phyloP scores from a whole-genome alignment of 2,329 filamentous ascomycete genomes.

The Graphilbum fragrans region DNA sequence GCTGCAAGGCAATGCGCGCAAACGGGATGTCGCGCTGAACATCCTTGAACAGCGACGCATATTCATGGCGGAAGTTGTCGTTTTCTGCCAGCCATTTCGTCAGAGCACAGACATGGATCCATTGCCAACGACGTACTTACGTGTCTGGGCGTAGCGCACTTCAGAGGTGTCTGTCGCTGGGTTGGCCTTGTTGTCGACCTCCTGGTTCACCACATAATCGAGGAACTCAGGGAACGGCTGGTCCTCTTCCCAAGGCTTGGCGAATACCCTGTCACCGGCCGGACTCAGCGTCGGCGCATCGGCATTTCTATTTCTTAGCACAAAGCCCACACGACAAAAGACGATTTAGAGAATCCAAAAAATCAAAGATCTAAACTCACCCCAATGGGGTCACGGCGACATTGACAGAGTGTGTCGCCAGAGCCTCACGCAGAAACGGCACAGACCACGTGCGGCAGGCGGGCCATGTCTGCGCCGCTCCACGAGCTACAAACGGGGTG shows the following conservation, averaged over 20 bases:
- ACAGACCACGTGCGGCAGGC: slow-evolving; percentile 52
- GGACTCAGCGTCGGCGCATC: slow-evolving; percentile 36
- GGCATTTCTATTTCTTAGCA: slow-evolving; percentile 23
- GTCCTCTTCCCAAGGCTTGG: slow-evolving; percentile 59
- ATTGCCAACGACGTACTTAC: too few species aligned
- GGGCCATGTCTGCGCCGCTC: slow-evolving; percentile 49
- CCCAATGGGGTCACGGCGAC: slow-evolving; percentile 68
- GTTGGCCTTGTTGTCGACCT: slow-evolving; percentile 22
- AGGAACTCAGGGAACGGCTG: slow-evolving; percentile 53
- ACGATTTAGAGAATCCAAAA: background rate
- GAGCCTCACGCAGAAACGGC: slow-evolving; percentile 39
- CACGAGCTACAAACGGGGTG: slow-evolving; percentile 59
- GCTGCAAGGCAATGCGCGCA: slow-evolving; percentile 57
- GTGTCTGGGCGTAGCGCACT: slow-evolving; percentile 65
- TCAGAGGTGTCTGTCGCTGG: slow-evolving; percentile 21
- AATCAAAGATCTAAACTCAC: slow-evolving; percentile 20
- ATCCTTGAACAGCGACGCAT: slow-evolving; percentile 47
- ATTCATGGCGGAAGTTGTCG: slow-evolving; percentile 69
- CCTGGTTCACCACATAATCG: slow-evolving; percentile 45
- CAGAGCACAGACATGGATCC: too few species aligned
- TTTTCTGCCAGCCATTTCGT: slow-evolving; percentile 43
- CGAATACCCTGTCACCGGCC: slow-evolving; percentile 37
- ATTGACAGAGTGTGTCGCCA: slow-evolving; percentile 50
- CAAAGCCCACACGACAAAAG: background rate
- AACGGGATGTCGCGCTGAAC: slow-evolving; percentile 56